phyloP scores from a whole-genome alignment of 495 filamentous ascomycete genomes.

The Usnea hakonensis region DNA sequence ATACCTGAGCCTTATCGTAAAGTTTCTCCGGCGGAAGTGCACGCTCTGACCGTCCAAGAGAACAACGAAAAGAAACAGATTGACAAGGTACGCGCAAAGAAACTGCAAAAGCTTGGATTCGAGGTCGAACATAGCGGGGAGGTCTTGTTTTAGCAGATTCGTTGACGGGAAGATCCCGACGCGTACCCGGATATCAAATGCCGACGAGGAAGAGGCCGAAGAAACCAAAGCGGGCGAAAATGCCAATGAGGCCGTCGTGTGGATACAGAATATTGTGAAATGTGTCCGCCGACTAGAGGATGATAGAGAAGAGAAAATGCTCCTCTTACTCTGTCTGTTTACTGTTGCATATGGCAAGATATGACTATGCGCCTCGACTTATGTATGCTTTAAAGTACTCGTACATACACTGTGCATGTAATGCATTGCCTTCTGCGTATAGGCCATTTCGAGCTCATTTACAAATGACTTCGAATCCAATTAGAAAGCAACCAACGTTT shows the following conservation, averaged over 20 bases:
- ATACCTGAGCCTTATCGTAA: slow-evolving; percentile 60
- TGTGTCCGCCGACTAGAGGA: slow-evolving; percentile 33
- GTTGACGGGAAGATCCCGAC: not conserved
- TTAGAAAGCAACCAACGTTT: not conserved
- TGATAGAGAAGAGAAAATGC: not conserved
- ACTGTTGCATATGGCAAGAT: not conserved
- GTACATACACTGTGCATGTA: not conserved
- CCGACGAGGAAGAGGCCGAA: not conserved
- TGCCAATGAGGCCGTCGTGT: slow-evolving; percentile 5
- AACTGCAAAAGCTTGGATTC: slow-evolving; percentile 69
- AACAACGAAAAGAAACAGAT: slow-evolving; percentile 56
- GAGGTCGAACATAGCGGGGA: slow-evolving; percentile 80
- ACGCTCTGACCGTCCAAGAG: slow-evolving; percentile 62
- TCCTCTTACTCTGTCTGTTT: not conserved
- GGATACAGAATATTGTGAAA: slow-evolving; percentile 75
- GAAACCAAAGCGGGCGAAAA: not conserved
- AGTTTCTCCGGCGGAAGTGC: slow-evolving; percentile 61
- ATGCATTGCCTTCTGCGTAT: not conserved
- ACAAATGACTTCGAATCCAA: not conserved
- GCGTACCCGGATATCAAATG: not conserved
- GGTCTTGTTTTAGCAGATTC: slow-evolving; percentile 51
- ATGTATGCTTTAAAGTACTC: not conserved
- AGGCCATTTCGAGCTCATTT: not conserved
- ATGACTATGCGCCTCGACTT: not conserved
- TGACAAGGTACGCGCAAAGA: slow-evolving; percentile 62